Conservation (phyloP, 805 yeast genomes). For the Wickerhamomyces bovis region DNA sequence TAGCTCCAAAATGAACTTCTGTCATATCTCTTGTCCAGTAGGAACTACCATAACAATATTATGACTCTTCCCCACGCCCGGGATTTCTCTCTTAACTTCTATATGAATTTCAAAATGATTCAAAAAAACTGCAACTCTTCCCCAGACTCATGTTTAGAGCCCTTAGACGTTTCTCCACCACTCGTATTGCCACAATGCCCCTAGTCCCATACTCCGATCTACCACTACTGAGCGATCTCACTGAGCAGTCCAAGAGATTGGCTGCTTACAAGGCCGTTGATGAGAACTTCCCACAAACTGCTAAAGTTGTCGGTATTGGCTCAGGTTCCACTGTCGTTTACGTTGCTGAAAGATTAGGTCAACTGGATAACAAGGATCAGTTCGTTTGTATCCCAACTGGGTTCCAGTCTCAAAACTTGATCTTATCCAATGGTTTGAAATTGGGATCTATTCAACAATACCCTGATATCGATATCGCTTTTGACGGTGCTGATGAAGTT, state of each 20-base stretch:
- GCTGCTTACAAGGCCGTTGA: constrained; percentile 94
- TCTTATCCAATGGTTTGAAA: constrained; percentile 70
- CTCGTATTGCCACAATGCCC: constrained; percentile 14
- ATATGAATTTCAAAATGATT: too few species aligned
- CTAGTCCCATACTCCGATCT: constrained; percentile 21
- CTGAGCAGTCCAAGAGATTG: constrained; percentile 80
- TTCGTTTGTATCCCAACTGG: constrained; percentile 93
- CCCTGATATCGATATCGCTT: constrained; percentile 82
- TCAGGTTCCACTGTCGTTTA: constrained; percentile 97
- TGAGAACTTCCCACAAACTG: constrained; percentile 63
- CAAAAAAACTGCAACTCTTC: neutral
- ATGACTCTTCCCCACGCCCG: too few species aligned
- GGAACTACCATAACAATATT: too few species aligned
- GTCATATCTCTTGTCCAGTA: too few species aligned
- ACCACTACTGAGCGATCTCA: constrained; percentile 29
- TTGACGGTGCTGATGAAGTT: constrained; percentile 98
- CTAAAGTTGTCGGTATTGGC: constrained; percentile 85
- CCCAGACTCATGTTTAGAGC: neutral
- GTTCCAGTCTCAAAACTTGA: constrained; percentile 85
- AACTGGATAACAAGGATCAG: constrained; percentile 42
- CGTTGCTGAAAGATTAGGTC: constrained; percentile 91
- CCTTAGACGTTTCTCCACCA: neutral
- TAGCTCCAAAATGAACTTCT: too few species aligned
- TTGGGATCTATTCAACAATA: constrained; percentile 81
- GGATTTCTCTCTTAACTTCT: too few species aligned